Percentiles rank a stretch among this genome's conserved stretches.
Conservation (phyloP, 139 green algal genomes). For the Auxenochlorella pyrenoidosa region DNA sequence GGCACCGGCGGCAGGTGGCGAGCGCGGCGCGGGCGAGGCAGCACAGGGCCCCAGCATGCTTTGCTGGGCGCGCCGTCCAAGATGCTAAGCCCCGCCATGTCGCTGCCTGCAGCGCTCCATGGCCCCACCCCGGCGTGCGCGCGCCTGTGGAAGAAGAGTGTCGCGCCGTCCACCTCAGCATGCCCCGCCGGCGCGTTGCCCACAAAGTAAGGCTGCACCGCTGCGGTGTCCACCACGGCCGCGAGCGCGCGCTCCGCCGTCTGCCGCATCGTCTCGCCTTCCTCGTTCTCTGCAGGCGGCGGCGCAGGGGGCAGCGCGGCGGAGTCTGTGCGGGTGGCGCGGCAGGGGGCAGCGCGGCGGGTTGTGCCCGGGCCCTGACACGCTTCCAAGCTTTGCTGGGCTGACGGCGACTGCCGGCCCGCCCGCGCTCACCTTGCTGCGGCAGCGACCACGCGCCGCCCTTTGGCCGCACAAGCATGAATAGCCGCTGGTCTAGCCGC, state of each 20-base stretch:
- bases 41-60: no score
- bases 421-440: conserved; percentile 16
- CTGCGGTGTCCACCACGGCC: conserved; percentile 31
- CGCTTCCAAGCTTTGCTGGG: no score
- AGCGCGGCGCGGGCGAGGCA: no score
- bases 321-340: no score
- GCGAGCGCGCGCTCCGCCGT: conserved; percentile 52
- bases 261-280: conserved; percentile 53
- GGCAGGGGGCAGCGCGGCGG: no score
- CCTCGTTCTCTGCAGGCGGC: conserved; percentile 10
- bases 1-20: neutral
- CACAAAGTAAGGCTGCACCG: conserved; percentile 58
- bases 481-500: conserved; percentile 57
- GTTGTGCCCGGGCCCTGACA: no score
- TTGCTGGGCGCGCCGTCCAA: no score
- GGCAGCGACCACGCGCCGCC: conserved; percentile 8
- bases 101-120: no score
- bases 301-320: neutral
- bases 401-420: no score
- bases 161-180: neutral
- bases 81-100: no score
- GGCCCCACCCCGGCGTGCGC: no score
- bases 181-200: conserved; percentile 59
- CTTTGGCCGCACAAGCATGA: conserved; percentile 48
- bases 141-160: conserved; percentile 47